Base-by-base conservation (phyloP, 129 eudicot genomes). In the Arctium lappa region DNA sequence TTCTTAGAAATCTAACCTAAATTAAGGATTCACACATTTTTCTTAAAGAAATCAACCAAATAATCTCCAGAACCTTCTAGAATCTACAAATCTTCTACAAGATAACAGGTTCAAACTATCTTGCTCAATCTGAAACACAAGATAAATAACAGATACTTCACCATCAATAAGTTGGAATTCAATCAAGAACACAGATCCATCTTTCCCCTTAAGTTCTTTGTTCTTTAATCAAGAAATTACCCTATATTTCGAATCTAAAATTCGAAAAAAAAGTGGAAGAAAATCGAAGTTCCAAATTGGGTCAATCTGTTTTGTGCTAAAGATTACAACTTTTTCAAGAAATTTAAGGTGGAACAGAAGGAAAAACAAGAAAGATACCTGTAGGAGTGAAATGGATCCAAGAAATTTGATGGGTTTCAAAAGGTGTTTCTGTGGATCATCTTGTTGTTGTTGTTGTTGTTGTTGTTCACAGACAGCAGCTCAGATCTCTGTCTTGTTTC, bases 401-500 rank as follows among this genome's bases (percentile, higher is more conserved):
- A 69, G 12, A 42, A 69, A 44, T 48, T 22, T 80, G 70, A 80
- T 80, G 83, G 83, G 77, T 18, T 18, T 65, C 72, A 78, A 42
- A 68, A 79, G 46, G 18, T 46, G 4, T 69, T 15, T 42, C 6
- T 16, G 46, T 80, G 77, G 50, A 69, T 42, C 46, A 32, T 79
- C 71, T 29, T 76, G 38, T 75, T 75, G 27, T 75, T 75, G 44
- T 75, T 29, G 2, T 22, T 22, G 27, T 42, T 40, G 13, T 44
- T 44, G 8, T 60, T 60, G 30, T 60, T 60, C 37, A 78, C 37
- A 65, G 48, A 22, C 27, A 22, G 73, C 48, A 76, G 15, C 30
- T 79, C 82, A 79, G 82, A 79, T 79, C 82, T 78, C 81, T 60
- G 15, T 76, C 72, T 40, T 33, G 1, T 78, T 65, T 78, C 74